phyloP scores from a whole-genome alignment of 2,329 filamentous ascomycete genomes.

The Phoma sp. region DNA sequence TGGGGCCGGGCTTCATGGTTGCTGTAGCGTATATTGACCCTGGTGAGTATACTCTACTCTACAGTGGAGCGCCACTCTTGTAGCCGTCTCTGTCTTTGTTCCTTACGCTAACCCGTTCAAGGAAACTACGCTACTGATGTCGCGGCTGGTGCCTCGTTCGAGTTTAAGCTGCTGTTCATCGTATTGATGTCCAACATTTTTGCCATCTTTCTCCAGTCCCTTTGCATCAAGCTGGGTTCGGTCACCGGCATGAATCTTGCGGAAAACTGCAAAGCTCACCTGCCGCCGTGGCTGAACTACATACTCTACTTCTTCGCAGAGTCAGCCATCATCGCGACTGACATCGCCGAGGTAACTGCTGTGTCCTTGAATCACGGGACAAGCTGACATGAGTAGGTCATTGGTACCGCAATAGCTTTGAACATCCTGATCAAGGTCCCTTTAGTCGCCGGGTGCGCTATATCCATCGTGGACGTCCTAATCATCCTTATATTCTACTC shows the following conservation, averaged over 20 bases:
- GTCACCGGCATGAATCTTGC: constrained; percentile 59
- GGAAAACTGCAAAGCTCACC: constrained; percentile 56
- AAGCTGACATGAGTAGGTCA: constrained; percentile 48
- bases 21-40: constrained; percentile 59
- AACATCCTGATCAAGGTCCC: constrained; percentile 62
- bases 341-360: constrained; percentile 59
- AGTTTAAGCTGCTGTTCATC: constrained; percentile 71
- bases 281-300: constrained; percentile 62
- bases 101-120: background rate
- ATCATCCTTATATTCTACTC: constrained; percentile 63
- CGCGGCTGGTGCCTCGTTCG: constrained; percentile 69
- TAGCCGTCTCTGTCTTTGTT: background rate
- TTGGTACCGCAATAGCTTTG: constrained; percentile 63
- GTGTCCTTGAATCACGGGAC: background rate
- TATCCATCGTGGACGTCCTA: constrained; percentile 63
- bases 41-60: background rate
- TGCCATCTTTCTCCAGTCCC: constrained; percentile 72
- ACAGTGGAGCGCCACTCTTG: background rate
- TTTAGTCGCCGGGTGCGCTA: constrained; percentile 62
- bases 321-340: constrained; percentile 64
- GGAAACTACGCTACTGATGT: constrained; percentile 76
- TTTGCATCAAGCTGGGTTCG: constrained; percentile 65
- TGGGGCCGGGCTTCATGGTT: constrained; percentile 72
- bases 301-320: constrained; percentile 62
- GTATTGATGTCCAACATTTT: constrained; percentile 73